These are phyloP conservation scores for Xylaria venustula DNA, from an alignment of 495 filamentous ascomycete genomes.

Conservation along the genomic window DNA sequence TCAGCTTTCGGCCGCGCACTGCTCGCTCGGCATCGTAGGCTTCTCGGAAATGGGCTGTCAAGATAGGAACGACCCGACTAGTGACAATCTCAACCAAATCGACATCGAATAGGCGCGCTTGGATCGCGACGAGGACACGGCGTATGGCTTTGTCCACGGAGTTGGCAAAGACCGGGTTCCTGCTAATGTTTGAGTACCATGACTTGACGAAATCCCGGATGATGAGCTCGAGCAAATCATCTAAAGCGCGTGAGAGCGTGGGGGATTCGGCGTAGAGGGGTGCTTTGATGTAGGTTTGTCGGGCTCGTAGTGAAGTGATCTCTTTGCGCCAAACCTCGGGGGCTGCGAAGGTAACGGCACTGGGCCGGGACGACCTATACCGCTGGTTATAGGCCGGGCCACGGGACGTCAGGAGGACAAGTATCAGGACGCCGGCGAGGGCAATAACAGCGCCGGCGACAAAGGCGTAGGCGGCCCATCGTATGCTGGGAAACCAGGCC, in stretches of 20 bases:
- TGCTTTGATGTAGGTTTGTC: slow-evolving; percentile 48
- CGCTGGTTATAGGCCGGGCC: slow-evolving; percentile 42
- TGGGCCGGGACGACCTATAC: slow-evolving; percentile 38
- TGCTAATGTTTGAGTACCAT: slow-evolving; percentile 88
- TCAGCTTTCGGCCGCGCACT: slow-evolving; percentile 82
- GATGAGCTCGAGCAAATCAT: slow-evolving; percentile 74
- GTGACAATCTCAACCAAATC: slow-evolving; percentile 82
- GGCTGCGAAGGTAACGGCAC: slow-evolving; percentile 59
- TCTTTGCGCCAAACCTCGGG: slow-evolving; percentile 68
- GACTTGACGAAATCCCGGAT: slow-evolving; percentile 81
- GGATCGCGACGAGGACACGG: slow-evolving; percentile 66
- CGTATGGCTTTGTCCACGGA: slow-evolving; percentile 82
- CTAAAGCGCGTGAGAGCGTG: slow-evolving; percentile 74
- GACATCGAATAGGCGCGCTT: slow-evolving; percentile 63
- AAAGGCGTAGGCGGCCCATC: slow-evolving; percentile 80
- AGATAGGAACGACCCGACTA: slow-evolving; percentile 77
- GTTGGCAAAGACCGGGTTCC: slow-evolving; percentile 72
- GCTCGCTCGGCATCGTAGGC: slow-evolving; percentile 87
- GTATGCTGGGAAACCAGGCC: slow-evolving; percentile 74
- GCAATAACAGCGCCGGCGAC: slow-evolving; percentile 60
- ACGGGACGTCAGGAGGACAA: slow-evolving; percentile 62
- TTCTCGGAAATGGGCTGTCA: slow-evolving; percentile 88
- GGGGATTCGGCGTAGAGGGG: slow-evolving; percentile 78
- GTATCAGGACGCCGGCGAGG: slow-evolving; percentile 49
- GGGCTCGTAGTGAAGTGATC: slow-evolving; percentile 54